Percentiles rank a stretch among this genome's conserved stretches.
These are phyloP conservation scores for Poronia punctata DNA, from an alignment of 495 filamentous ascomycete species.

Conservation along the genomic window DNA sequence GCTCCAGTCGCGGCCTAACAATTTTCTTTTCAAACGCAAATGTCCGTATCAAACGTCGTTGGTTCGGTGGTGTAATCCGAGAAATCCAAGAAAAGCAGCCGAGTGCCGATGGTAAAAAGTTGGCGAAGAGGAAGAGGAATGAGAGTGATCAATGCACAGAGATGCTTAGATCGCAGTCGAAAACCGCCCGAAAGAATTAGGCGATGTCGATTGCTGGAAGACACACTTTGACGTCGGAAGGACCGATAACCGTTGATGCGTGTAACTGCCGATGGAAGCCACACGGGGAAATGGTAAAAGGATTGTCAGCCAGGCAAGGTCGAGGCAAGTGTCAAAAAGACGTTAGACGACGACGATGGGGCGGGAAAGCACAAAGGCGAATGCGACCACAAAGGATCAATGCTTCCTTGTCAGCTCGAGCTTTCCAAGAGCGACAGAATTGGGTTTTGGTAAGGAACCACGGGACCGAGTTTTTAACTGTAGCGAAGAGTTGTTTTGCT, in stretches of 20 bases:
- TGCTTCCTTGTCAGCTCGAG: slow-evolving; percentile 19
- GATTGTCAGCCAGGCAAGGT: slow-evolving; percentile 10
- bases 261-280: slow-evolving; percentile 7
- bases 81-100: slow-evolving; percentile 17
- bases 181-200: slow-evolving; percentile 18
- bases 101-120: slow-evolving; percentile 16
- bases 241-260: slow-evolving; percentile 15
- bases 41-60: slow-evolving; percentile 28
- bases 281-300: slow-evolving; percentile 8
- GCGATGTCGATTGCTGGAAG: slow-evolving; percentile 9
- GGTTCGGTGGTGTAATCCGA: slow-evolving; percentile 15
- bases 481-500: too few relatives aligned
- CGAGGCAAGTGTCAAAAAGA: slow-evolving; percentile 13
- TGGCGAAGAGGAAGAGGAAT: slow-evolving; percentile 29
- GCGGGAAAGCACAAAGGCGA: background rate
- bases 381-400: slow-evolving; percentile 3
- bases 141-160: slow-evolving; percentile 12
- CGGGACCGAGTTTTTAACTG: too few relatives aligned
- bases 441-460: slow-evolving; percentile 9
- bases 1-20: slow-evolving; percentile 12
- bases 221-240: slow-evolving; percentile 14
- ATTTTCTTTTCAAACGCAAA: slow-evolving; percentile 20
- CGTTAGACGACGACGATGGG: background rate
- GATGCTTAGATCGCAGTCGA: slow-evolving; percentile 12
- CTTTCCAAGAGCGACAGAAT: slow-evolving; percentile 17